Evolutionary conservation across 2,329 filamentous ascomycete species (phyloP), one percentile per base, ranked within the genome.

Genomic region (Fusarium mexicanum): DNA sequence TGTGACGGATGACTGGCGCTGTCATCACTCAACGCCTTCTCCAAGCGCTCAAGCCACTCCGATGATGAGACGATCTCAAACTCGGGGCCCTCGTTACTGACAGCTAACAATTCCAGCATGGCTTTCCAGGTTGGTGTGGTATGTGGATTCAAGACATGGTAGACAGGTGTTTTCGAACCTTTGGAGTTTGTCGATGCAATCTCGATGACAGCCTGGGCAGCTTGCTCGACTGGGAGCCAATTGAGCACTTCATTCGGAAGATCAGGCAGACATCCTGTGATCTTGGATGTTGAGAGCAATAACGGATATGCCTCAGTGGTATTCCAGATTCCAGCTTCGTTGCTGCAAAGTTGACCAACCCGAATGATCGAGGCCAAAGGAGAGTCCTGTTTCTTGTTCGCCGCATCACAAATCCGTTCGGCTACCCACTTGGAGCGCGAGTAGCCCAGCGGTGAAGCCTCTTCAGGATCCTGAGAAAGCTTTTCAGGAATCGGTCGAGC

Each of bases 261-360:
- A 31, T 67, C 61, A 0, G 79, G 79, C 22, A 80, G 41, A 47
- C 69, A 79, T 2, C 85, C 84, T 4, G 85, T 81, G 0, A 86
- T 84, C 3, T 77, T 77, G 1, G 85, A 85, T 5, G 81, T 84
- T 40, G 84, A 85, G 0, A 90, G 78, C 77, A 90, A 85, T 47
- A 90, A 74, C 0, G 88, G 86, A 29, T 89, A 87, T 0, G 86
- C 87, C 69, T 89, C 87, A 0, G 81, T 85, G 8, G 78, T 76
- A 71, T 87, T 89, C 88, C 87, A 89, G 6, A 86, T 74, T 4
- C 87, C 88, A n/a, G 80, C 70, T 4, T 79, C 59, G 71, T 89
- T 86, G 3, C 84, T 87, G 20, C 86, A 84, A 20, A 89, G 84
- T 73, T 89, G 87, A 0, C 88, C 87, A 2, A 88, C 81, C 2